A percentile compares a stretch with the other conserved stretches of the same genome.
Evolutionary conservation across 1,284 basidiomycete genomes (phyloP).

Genomic region (Coriolopsis trogii): DNA sequence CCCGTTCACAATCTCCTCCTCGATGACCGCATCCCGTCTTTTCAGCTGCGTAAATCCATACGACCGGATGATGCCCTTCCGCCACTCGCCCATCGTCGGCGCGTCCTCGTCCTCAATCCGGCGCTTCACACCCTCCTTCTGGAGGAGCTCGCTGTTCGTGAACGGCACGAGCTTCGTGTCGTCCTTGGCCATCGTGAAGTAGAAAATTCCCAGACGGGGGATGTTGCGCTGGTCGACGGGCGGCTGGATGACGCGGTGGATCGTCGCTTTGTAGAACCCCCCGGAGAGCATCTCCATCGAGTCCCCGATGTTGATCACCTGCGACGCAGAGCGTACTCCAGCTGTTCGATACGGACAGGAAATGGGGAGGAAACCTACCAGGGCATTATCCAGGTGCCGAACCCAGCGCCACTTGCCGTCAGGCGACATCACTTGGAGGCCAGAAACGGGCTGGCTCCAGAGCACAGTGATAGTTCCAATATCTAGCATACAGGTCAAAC

Average conservation of each 20-base stretch:
- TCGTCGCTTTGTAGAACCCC: constrained; percentile 43
- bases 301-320: constrained; percentile 64
- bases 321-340: background rate
- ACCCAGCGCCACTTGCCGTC: constrained; percentile 62
- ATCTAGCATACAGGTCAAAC: constrained; percentile 38
- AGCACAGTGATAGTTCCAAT: constrained; percentile 57
- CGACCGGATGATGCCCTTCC: constrained; percentile 36
- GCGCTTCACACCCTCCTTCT: constrained; percentile 35
- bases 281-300: constrained; percentile 58
- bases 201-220: constrained; percentile 53
- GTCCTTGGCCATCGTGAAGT: constrained; percentile 40
- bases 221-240: constrained; percentile 49
- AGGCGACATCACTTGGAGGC: constrained; percentile 53
- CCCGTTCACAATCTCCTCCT: constrained; percentile 49
- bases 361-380: constrained; percentile 38
- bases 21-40: constrained; percentile 39
- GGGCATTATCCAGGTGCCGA: constrained; percentile 58
- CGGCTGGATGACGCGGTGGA: constrained; percentile 45
- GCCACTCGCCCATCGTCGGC: constrained; percentile 42
- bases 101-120: constrained; percentile 35
- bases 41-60: constrained; percentile 37
- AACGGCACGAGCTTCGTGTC: constrained; percentile 40
- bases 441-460: constrained; percentile 61
- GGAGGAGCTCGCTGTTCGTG: constrained; percentile 44
- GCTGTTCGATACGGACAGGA: no score